Base-by-base conservation (phyloP, 306 rosid genomes). In the Lathyrus aphaca region DNA sequence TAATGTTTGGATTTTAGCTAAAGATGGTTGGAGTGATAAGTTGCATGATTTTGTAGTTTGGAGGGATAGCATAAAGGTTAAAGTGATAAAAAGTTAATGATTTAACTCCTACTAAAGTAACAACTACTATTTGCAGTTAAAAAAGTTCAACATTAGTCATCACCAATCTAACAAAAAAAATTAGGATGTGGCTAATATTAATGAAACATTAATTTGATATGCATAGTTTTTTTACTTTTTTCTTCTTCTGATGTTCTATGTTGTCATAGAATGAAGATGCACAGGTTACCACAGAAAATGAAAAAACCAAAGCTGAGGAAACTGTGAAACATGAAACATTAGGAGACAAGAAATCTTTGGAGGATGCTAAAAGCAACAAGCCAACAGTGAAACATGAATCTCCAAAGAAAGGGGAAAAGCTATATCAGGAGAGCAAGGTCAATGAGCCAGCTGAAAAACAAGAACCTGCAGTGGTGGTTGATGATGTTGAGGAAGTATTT, bases 231-330 rank as follows among this genome's bases (percentile, higher is more conserved):
- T 1, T 35, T 0, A 35, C 9, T 1, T 3, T 35, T 35, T 8
- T 35, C 8, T 35, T 35, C 0, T 32, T 32, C 39, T 35, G 39
- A 35, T 35, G 39, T 35, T 35, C 39, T 35, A 35, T 35, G 39
- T 7, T 35, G 39, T 35, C 39, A 8, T 7, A 35, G 87, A 77
- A 69, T 37, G 80, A 79, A 59, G 80, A 64, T 37, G 35, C 43
- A 38, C 72, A 68, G 55, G 76, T 9, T 46, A 12, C 64, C 49
- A 35, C 58, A 27, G 73, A 74, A 63, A 78, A 50, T 44, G 74
- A 57, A 19, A 64, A 82, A 37, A 43, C 70, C 3, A 9, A 45
- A 15, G 72, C 2, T 29, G 83, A 59, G 72, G 82, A 56, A 59
- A 19, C 76, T 3, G 71, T 6, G 51, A 82, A 40, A 58, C 51